Base-by-base conservation (phyloP, 2,329 filamentous ascomycete species). In the Diaporthe destruens region DNA sequence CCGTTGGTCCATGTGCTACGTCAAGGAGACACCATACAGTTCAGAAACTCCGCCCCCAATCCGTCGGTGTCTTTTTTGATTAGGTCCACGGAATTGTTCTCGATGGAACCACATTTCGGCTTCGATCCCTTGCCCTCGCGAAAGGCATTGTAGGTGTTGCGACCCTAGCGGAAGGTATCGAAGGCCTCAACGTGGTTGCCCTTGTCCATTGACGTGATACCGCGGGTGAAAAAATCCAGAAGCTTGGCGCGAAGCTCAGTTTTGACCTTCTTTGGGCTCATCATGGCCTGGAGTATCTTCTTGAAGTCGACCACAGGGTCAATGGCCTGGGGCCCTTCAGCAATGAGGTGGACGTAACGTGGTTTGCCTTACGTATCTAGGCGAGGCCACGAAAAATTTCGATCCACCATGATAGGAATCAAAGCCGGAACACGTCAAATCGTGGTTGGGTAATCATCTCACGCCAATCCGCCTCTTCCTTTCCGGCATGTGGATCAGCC, bases 401-500 rank as follows among this genome's bases (percentile, higher is more conserved):
- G 25, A 32, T 32, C 51, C 12, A 54, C 51, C 23, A 54, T 25
- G 14, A 54, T 11, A 7, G 51, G 23, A 3, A 54, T 66, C 47
- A 66, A 29, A 66, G 61, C n/a, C 61, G 61, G 2, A 66, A 66
- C 12, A 66, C 61, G 29, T 66, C 61, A 66, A 53, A 66, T 11
- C 47, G 47, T 32, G 32, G 61, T n/a, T 66, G 61, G 34, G 61
- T 20, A 39, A 66, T 66, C 61, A 66, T 53, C 11, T 66, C 47
- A 8, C 47, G 32, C 61, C 61, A 66, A 16, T 66, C 61, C 2
- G 25, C 32, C 32, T 66, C 61, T 16, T 53, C 18, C 0, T 4
- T 14, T 2, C 25, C 20, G 32, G 14, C 20, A 36, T 39, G 14
- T 11, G 47, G 61, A 14, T n/a, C n/a, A 53, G 20, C 14, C 18